Evolutionary conservation across 805 yeast genomes (phyloP), one percentile per base, ranked within the genome.

Genomic region (Zygotorulaspora chibaensis): DNA sequence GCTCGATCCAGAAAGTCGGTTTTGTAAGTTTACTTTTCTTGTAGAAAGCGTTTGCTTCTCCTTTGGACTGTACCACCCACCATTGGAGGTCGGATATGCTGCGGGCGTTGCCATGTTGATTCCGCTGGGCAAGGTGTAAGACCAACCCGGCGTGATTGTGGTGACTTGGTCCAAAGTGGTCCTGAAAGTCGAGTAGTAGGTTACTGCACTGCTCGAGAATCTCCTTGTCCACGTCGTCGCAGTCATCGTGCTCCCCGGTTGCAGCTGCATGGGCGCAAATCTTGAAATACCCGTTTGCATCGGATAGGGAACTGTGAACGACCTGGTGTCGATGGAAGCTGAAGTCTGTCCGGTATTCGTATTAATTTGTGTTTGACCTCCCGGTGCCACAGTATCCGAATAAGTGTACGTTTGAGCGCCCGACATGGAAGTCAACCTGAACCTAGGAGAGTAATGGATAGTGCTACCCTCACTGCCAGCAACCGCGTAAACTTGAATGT

Each of bases 191-290:
- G 78, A 55, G 67, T 73, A 88, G 56, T 77, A 77, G 0, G 86
- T 76, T 44, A 77, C 85, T 0, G 85, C 71, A 44, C 87, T 78
- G 0, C 95, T 77, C 13, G 91, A 80, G 62, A 67, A 82, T 53
- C 79, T 72, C 54, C 81, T 75, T 9, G 83, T 62, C 83, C 90
- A 84, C 2, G 82, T 66, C 8, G 83, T 73, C 31, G 72, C 77
- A 0, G 96, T 85, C 20, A 88, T 77, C 8, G 68, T 69, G 1
- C 84, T 59, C 3, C 83, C 86, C 5, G 99, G 97, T 67, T 88
- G 96, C 48, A 73, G 63, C 68, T 90, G 97, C 96, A 89, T 87
- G 43, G 97, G 96, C 1, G 98, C 97, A 65, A 68, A 87, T 56
- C 90, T 77, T 8, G 86, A 79, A 16, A 55, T 65, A 26, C 96